Evolutionary conservation across 2,329 filamentous ascomycete species (phyloP).

Genomic region (Colletotrichum viniferum): DNA sequence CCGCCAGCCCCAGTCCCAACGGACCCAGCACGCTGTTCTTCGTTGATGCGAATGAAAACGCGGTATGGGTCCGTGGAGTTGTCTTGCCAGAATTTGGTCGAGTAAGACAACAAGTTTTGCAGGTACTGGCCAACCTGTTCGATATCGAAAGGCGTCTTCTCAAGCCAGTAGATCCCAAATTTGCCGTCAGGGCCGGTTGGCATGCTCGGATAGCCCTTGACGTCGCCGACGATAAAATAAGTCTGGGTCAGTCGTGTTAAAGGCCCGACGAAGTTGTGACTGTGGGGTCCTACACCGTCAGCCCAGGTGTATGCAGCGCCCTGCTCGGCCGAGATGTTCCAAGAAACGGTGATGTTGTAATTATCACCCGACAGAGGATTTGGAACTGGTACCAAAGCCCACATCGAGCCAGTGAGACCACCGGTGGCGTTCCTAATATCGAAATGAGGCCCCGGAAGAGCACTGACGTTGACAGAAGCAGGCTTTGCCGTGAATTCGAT

Average conservation of each 20-base stretch:
- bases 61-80: neutral
- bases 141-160: neutral
- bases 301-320: neutral
- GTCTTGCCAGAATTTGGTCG: neutral
- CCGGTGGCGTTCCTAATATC: neutral
- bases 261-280: neutral
- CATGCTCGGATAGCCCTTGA: neutral
- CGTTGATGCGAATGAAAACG: neutral
- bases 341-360: neutral
- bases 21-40: neutral
- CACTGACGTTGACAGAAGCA: neutral
- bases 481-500: neutral
- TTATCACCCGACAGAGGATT: neutral
- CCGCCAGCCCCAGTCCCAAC: neutral
- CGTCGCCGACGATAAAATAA: neutral
- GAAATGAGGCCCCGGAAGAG: neutral
- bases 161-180: constrained; percentile 1
- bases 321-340: neutral
- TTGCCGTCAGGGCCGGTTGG: neutral
- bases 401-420: neutral
- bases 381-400: neutral
- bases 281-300: neutral
- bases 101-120: neutral
- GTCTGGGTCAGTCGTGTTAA: neutral
- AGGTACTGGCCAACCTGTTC: neutral